Conservation (phyloP, 208 protist species). For the Acanthamoeba healyi region DNA sequence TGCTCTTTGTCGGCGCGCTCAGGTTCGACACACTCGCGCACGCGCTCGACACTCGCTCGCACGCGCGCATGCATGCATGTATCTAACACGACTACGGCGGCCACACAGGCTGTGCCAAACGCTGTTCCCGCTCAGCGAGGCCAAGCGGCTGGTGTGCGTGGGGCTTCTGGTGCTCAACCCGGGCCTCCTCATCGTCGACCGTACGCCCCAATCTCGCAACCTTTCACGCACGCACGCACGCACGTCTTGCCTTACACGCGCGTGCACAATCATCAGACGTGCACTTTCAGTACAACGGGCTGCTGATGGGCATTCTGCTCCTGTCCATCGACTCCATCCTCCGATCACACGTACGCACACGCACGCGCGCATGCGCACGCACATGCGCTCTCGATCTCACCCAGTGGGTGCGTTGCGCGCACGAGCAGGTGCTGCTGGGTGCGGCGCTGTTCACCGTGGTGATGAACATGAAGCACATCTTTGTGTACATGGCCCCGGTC, state of each 20-base stretch:
- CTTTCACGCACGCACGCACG: no score
- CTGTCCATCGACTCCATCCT: constrained; percentile 78
- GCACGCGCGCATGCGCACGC: no score
- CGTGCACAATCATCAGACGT: constrained; percentile 83
- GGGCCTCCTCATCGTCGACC: constrained; percentile 90
- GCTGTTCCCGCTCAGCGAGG: background rate
- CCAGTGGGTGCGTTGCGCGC: background rate
- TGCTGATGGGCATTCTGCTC: constrained; percentile 91
- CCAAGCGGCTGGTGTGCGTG: constrained; percentile 18
- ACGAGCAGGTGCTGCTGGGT: constrained; percentile 78
- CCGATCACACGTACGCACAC: background rate
- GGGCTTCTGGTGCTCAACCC: constrained; percentile 85
- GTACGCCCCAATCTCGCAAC: no score
- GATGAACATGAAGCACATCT: constrained; percentile 94
- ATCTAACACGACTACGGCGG: background rate
- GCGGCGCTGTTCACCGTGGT: constrained; percentile 89
- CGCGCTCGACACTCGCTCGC: background rate
- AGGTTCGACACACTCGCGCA: background rate
- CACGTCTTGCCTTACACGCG: no score
- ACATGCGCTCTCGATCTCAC: no score
- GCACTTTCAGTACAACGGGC: constrained; percentile 95
- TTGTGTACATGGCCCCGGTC: constrained; percentile 89
- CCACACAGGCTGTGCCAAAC: background rate
- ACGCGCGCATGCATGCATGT: background rate
- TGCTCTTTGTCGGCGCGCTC: constrained; percentile 75